Evolutionary conservation across 768 basidiomycete genomes (phyloP).

Genomic region (Artomyces pyxidatus): DNA sequence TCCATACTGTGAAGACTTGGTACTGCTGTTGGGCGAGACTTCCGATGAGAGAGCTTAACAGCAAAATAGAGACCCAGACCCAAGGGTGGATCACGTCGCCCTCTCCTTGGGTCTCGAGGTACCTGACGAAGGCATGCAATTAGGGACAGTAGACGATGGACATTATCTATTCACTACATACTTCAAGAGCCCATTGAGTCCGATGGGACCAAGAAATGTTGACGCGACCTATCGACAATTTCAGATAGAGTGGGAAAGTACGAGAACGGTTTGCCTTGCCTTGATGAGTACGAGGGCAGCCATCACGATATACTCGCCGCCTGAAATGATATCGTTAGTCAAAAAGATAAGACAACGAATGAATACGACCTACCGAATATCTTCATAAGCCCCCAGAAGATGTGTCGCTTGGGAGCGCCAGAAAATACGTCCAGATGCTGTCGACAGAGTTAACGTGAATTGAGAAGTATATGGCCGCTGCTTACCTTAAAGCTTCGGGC

Average conservation of each 20-base stretch:
- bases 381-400: constrained; percentile 21
- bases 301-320: constrained; percentile 8
- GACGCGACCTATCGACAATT: constrained; percentile 17
- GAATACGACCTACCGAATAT: constrained; percentile 13
- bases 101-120: constrained; percentile 47
- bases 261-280: not conserved
- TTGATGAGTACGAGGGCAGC: constrained; percentile 1
- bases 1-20: constrained; percentile 28
- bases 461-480: constrained; percentile 21
- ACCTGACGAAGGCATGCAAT: constrained; percentile 24
- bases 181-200: constrained; percentile 25
- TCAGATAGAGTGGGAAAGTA: not conserved
- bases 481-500: constrained; percentile 15
- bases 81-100: constrained; percentile 51
- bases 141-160: too few species aligned
- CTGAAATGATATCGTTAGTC: constrained; percentile 1
- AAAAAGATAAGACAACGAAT: too few species aligned
- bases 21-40: constrained; percentile 47
- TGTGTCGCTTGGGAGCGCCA: constrained; percentile 11
- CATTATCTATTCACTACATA: constrained; percentile 9
- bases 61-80: constrained; percentile 55
- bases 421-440: constrained; percentile 23
- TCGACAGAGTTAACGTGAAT: not conserved
- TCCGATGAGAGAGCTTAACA: constrained; percentile 37
- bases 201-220: constrained; percentile 22